Base-by-base conservation (phyloP, 257 asterid genomes). In the Nicotiana obtusifolia region DNA sequence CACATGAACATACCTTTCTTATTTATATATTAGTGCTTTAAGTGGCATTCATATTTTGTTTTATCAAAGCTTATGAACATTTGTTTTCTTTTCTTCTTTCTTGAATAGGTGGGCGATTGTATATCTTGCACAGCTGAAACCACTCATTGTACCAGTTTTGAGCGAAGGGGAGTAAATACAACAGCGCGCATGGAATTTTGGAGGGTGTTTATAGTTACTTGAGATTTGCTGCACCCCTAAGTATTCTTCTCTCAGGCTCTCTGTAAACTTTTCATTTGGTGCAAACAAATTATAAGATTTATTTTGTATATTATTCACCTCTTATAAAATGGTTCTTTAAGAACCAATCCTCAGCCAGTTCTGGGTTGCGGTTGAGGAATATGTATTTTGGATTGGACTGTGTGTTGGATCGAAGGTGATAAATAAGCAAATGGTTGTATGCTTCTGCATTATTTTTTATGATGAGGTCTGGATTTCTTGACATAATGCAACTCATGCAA, bases 111-210 rank as follows among this genome's bases (percentile, higher is more conserved):
- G 98, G 97, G 97, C 97, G 31, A 94, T 94, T 62, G 98, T 94
- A 76, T 94, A 92, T 89, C 80, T 94, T 84, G 90, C 98, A 67
- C 98, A 94, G 90, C 87, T 94, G 98, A 94, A 92, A 5, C 98
- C 98, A 61, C 95, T 94, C 22, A 92, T 94, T 41, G 98, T 94
- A 76, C 98, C 98, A 19, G 86, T 94, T 81, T 81, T 94, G 89
- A 92, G 82, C 44, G 98, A 91, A 83, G 98, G 91, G 65, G 91
- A 88, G 88, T 56, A 9, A 78, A 64, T 16, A 59, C 66, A 53
- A 59, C 66, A 53, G 35, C 68, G 76, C 62, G 77, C 24, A 2
- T 62, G 22, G 13, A 80, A 81, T 68, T 57, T 37, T 16, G 82
- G 68, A 31, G 22, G 33, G 76, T 33, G 85, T 69, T 80, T 59